phyloP scores from a whole-genome alignment of 2,329 filamentous ascomycete species.

The Drechmeria coniospora region DNA sequence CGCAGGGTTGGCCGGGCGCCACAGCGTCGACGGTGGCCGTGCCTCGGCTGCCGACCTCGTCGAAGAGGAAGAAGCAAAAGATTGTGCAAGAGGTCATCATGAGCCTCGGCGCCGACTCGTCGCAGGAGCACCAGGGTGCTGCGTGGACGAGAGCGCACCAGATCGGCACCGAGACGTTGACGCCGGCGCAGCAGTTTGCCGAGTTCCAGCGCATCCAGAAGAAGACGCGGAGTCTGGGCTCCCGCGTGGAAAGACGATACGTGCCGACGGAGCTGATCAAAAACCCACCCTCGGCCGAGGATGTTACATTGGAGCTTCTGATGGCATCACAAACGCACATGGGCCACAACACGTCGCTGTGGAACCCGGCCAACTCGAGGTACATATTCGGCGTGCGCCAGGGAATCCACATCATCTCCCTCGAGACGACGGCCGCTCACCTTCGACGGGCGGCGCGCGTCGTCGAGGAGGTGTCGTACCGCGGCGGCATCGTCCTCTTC shows the following conservation, averaged over 20 bases:
- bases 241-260: constrained; percentile 39
- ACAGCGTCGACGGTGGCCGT: constrained; percentile 7
- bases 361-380: constrained; percentile 86
- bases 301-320: constrained; percentile 81
- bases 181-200: constrained; percentile 23
- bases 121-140: constrained; percentile 16
- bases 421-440: constrained; percentile 78
- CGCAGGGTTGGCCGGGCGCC: constrained; percentile 10
- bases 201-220: constrained; percentile 22
- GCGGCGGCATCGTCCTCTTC: constrained; percentile 77
- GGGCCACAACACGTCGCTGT: constrained; percentile 77
- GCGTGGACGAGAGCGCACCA: constrained; percentile 18
- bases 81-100: constrained; percentile 17
- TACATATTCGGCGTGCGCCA: constrained; percentile 89
- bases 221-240: constrained; percentile 32
- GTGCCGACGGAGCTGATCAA: constrained; percentile 48
- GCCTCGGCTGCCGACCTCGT: constrained; percentile 10
- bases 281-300: constrained; percentile 59
- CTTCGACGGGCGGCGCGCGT: constrained; percentile 87
- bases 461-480: constrained; percentile 70
- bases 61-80: constrained; percentile 20
- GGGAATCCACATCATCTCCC: constrained; percentile 81
- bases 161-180: constrained; percentile 17
- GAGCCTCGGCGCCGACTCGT: constrained; percentile 19
- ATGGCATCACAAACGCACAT: constrained; percentile 79